phyloP scores from a whole-genome alignment of 2,329 filamentous ascomycete species.

The Zalaria obscura region DNA sequence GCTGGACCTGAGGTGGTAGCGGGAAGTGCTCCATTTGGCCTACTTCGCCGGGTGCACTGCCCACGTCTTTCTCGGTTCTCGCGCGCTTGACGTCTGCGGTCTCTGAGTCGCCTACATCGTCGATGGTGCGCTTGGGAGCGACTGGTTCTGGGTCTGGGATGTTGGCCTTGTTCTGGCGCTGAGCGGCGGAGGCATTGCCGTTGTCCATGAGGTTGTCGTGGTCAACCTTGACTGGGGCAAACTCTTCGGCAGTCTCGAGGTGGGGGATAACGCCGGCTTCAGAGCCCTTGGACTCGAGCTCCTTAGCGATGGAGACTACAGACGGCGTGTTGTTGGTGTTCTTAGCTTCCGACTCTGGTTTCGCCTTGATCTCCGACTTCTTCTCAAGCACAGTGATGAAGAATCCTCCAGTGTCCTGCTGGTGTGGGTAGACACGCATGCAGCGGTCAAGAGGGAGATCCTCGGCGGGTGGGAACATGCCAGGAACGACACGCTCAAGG shows the following conservation, averaged over 20 bases:
- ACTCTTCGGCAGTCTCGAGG: slow-evolving; percentile 15
- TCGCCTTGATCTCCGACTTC: slow-evolving; percentile 68
- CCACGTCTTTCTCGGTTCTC: slow-evolving; percentile 17
- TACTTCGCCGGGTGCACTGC: slow-evolving; percentile 9
- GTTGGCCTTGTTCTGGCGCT: slow-evolving; percentile 11
- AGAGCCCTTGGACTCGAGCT: slow-evolving; percentile 19
- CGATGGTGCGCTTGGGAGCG: slow-evolving; percentile 24
- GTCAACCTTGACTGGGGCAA: slow-evolving; percentile 13
- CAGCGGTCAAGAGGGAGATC: slow-evolving; percentile 72
- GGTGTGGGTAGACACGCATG: slow-evolving; percentile 86
- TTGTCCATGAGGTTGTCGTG: slow-evolving; percentile 4
- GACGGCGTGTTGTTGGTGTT: slow-evolving; percentile 9
- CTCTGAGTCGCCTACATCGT: slow-evolving; percentile 19
- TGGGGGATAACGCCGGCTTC: slow-evolving; percentile 14
- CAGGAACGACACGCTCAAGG: slow-evolving; percentile 58
- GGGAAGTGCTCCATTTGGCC: slow-evolving; percentile 12
- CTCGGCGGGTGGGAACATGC: slow-evolving; percentile 65
- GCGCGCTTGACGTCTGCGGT: slow-evolving; percentile 16
- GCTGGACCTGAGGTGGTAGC: slow-evolving; percentile 9
- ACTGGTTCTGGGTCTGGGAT: neutral
- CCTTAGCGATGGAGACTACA: slow-evolving; percentile 22
- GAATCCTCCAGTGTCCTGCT: slow-evolving; percentile 93
- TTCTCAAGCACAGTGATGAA: slow-evolving; percentile 96
- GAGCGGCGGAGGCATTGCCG: slow-evolving; percentile 10
- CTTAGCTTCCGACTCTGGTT: slow-evolving; percentile 49